These are phyloP conservation scores for Hypoxylon perforatum DNA, from an alignment of 495 filamentous ascomycete genomes.

Conservation along the genomic window DNA sequence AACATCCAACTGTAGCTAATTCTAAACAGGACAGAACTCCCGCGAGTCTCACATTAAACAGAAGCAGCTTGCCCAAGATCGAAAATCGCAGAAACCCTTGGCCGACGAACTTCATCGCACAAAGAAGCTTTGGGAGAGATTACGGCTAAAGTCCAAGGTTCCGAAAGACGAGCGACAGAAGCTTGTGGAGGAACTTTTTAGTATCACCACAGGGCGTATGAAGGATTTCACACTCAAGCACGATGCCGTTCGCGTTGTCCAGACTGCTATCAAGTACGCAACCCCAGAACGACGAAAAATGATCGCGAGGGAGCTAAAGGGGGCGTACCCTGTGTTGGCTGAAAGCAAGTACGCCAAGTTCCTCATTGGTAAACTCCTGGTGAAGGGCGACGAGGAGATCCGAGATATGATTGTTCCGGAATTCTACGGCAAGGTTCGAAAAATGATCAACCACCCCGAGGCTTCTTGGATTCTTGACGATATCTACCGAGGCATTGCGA, in stretches of 20 bases:
- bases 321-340: conserved; percentile 83
- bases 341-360: conserved; percentile 98
- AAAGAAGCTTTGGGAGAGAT: conserved; percentile 95
- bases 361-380: conserved; percentile 91
- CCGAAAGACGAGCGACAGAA: conserved; percentile 84
- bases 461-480: conserved; percentile 98
- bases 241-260: conserved; percentile 92
- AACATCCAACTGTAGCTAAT: conserved; percentile 19
- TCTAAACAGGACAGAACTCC: conserved; percentile 61
- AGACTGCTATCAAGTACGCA: conserved; percentile 96
- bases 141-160: conserved; percentile 92
- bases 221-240: conserved; percentile 99
- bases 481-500: conserved; percentile 88
- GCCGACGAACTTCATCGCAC: conserved; percentile 88
- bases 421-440: conserved; percentile 91
- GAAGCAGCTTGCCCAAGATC: conserved; percentile 85
- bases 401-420: conserved; percentile 89
- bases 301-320: conserved; percentile 89
- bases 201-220: conserved; percentile 87
- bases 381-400: conserved; percentile 86
- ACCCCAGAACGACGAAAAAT: conserved; percentile 82
- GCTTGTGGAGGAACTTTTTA: conserved; percentile 87
- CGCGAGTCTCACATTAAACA: conserved; percentile 93
- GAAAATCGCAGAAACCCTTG: conserved; percentile 91
- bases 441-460: conserved; percentile 94